These are phyloP conservation scores for Candida nemodendra DNA, from an alignment of 805 yeast species.

Conservation along the genomic window DNA sequence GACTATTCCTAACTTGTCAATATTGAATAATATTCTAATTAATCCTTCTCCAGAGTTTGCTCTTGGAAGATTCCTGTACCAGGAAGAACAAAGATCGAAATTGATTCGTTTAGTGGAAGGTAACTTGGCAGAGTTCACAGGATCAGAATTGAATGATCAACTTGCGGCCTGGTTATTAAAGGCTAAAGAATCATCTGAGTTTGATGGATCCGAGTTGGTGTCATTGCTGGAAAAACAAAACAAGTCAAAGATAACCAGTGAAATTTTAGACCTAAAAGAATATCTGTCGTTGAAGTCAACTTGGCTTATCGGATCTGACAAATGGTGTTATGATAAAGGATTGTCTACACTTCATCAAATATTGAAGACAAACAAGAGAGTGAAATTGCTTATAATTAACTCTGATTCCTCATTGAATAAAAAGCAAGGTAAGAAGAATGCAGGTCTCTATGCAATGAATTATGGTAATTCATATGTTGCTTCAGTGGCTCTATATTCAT, in stretches of 20 bases:
- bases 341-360: conserved; percentile 88
- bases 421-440: conserved; percentile 77
- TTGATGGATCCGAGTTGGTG: conserved; percentile 29
- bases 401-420: conserved; percentile 63
- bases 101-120: conserved; percentile 47
- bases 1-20: conserved; percentile 46
- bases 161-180: conserved; percentile 71
- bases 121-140: conserved; percentile 43
- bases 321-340: conserved; percentile 94
- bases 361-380: conserved; percentile 61
- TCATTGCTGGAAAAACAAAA: conserved; percentile 39
- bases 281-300: conserved; percentile 49
- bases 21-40: conserved; percentile 57
- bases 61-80: conserved; percentile 68
- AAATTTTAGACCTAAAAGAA: conserved; percentile 45
- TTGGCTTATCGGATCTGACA: conserved; percentile 93
- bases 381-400: conserved; percentile 85
- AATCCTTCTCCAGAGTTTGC: conserved; percentile 82
- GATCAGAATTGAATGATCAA: conserved; percentile 49
- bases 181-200: conserved; percentile 38
- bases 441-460: conserved; percentile 93
- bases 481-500: conserved; percentile 88
- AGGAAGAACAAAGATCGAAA: conserved; percentile 48
- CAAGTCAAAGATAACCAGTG: conserved; percentile 30
- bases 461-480: conserved; percentile 89